Evolutionary conservation across 345 rosid species (phyloP), one percentile per base, ranked within the genome.

Genomic region (Turnera subulata): DNA sequence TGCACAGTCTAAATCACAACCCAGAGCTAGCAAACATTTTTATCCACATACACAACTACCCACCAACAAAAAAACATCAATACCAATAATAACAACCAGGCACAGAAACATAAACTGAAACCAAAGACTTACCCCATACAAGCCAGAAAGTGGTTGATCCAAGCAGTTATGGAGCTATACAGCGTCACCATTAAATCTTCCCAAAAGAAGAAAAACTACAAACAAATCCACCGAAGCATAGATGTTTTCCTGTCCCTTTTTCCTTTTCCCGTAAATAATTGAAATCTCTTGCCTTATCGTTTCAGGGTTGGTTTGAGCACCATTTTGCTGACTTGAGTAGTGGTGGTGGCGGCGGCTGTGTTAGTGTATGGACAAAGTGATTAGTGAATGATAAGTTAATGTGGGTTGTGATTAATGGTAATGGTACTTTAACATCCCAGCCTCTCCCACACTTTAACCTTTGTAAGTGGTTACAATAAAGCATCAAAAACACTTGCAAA

Each of bases 81-180:
- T 18, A 15, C 43, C 0, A 11, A 29, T 6, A 11, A n/a, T 6
- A 53, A n/a, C 15, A 16, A 40, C 6, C 35, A 42, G 26, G 26
- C 6, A 26, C 20, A 56, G 33, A 42, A 56, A 56, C 33, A 33
- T n/a, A 37, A 23, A 14, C 5, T 13, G 16, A 13, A 42, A 42
- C n/a, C 45, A 16, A 73, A 16, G 6, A 62, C 71, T 68, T 62
- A 80, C 91, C 85, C 80, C 75, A 78, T 76, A 53, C 82, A 84
- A 57, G 79, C 75, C 11, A 84, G 77, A 33, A 80, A 52, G 63
- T 74, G 79, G 51, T 56, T 55, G 75, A 82, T 77, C 87, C 91
- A 81, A 65, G 75, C 63, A 46, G 72, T 38, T 26, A 71, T 8
- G 6, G 73, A 56, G 63, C 55, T 69, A 63, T 51, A 52, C 10